Conservation (phyloP, 2,329 filamentous ascomycete genomes). For the Gaeumannomyces tritici region DNA sequence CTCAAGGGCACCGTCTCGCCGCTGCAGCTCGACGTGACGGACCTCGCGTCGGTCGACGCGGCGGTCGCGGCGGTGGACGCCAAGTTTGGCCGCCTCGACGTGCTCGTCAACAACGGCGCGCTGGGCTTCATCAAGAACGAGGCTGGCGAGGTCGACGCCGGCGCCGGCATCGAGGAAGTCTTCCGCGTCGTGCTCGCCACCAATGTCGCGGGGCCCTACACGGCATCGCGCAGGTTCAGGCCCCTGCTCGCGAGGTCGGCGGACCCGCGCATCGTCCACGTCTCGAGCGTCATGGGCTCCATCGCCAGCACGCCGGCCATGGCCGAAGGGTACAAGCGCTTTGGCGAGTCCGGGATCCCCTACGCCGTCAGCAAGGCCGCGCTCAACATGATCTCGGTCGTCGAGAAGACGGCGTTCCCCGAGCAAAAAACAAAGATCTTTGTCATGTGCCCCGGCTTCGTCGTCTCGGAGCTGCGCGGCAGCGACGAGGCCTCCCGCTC, state of each 20-base stretch:
- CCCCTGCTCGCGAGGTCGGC: conserved; percentile 21
- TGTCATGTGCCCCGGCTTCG: neutral
- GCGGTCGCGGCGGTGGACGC: conserved; percentile 19
- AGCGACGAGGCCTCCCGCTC: neutral
- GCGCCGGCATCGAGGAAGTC: neutral
- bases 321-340: neutral
- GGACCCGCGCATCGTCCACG: conserved; percentile 14
- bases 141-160: neutral
- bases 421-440: neutral
- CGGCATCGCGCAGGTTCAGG: conserved; percentile 19
- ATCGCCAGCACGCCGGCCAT: neutral
- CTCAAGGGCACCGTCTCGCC: conserved; percentile 19
- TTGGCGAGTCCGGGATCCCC: neutral
- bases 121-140: conserved; percentile 6
- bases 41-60: conserved; percentile 26
- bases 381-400: conserved; percentile 15
- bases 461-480: neutral
- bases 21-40: conserved; percentile 30
- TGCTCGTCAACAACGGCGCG: conserved; percentile 22
- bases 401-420: neutral
- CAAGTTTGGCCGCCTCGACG: conserved; percentile 22
- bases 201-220: conserved; percentile 19
- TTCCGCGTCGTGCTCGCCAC: conserved; percentile 14
- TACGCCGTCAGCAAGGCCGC: conserved; percentile 18
- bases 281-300: conserved; percentile 8